These are phyloP conservation scores for Protomyces lactucae-debilis DNA, from an alignment of 1,139 yeast species.

Conservation along the genomic window DNA sequence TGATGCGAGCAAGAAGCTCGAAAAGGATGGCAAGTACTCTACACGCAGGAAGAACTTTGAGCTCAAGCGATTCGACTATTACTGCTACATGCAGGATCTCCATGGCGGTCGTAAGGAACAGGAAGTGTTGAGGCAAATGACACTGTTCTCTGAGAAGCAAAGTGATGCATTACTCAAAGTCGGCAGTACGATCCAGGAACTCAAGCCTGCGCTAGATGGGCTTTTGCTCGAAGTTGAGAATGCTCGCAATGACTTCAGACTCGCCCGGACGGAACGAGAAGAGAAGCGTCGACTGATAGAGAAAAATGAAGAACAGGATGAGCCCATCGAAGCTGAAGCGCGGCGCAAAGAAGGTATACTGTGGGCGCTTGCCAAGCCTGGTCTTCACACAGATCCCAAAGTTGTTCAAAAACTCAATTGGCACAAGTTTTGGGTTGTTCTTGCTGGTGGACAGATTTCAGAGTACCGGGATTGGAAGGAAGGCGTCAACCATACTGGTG, in stretches of 20 bases:
- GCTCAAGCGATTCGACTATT: conserved; percentile 64
- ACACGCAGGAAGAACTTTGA: conserved; percentile 61
- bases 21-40: conserved; percentile 58
- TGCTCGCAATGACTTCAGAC: conserved; percentile 40
- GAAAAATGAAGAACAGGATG: conserved; percentile 13
- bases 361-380: conserved; percentile 50
- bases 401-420: conserved; percentile 62
- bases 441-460: conserved; percentile 59
- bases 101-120: conserved; percentile 50
- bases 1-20: conserved; percentile 41
- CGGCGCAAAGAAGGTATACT: conserved; percentile 52
- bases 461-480: conserved; percentile 82
- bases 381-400: conserved; percentile 43
- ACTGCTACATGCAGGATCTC: conserved; percentile 56
- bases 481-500: conserved; percentile 41
- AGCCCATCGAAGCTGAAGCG: conserved; percentile 14
- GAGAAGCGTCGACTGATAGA: conserved; percentile 40
- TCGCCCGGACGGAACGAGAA: conserved; percentile 44
- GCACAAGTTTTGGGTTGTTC: conserved; percentile 88
- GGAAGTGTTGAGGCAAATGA: conserved; percentile 41
- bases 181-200: conserved; percentile 33
- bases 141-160: conserved; percentile 41
- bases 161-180: conserved; percentile 35
- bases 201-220: conserved; percentile 38
- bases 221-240: conserved; percentile 28